phyloP scores from a whole-genome alignment of 345 rosid species.

The Citrus cavaleriei region DNA sequence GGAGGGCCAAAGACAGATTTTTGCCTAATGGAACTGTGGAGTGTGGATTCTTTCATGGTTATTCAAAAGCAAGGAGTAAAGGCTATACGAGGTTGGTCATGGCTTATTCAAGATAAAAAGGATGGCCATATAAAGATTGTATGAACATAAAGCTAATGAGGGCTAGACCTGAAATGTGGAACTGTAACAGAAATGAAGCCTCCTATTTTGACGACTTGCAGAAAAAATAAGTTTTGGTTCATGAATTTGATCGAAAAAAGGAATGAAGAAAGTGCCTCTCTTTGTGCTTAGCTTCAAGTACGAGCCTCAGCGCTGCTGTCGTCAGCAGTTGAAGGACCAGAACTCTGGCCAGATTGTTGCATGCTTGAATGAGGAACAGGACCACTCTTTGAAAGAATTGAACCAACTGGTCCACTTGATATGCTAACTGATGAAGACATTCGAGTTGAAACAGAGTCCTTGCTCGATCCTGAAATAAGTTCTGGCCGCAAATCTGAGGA shows the following conservation, averaged over 20 bases:
- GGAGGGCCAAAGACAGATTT: conserved; percentile 15
- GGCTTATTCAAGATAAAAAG: conserved; percentile 32
- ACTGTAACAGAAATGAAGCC: conserved; percentile 30
- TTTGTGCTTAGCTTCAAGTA: conserved; percentile 29
- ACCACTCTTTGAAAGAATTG: conserved; percentile 32
- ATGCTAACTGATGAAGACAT: conserved; percentile 34
- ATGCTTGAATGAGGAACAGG: conserved; percentile 23
- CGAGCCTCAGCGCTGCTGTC: conserved; percentile 19
- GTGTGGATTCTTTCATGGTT: conserved; percentile 34
- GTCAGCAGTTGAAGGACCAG: conserved; percentile 37
- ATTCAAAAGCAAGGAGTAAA: conserved; percentile 33
- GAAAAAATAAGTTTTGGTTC: conserved; percentile 26
- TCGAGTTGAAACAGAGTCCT: conserved; percentile 35
- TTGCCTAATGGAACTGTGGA: conserved; percentile 29
- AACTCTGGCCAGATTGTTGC: conserved; percentile 43
- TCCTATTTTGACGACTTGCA: conserved; percentile 33
- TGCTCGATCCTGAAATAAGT: conserved; percentile 43
- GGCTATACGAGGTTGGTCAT: conserved; percentile 34
- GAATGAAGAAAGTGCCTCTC: conserved; percentile 17
- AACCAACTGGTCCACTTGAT: conserved; percentile 42
- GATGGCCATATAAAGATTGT: conserved; percentile 33
- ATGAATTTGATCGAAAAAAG: conserved; percentile 31
- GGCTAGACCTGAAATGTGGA: conserved; percentile 41
- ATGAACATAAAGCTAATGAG: conserved; percentile 26
- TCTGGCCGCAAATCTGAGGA: conserved; percentile 57